These are phyloP conservation scores for Oryza punctata DNA, from an alignment of 176 grass and related monocot genomes.

Conservation along the genomic window DNA sequence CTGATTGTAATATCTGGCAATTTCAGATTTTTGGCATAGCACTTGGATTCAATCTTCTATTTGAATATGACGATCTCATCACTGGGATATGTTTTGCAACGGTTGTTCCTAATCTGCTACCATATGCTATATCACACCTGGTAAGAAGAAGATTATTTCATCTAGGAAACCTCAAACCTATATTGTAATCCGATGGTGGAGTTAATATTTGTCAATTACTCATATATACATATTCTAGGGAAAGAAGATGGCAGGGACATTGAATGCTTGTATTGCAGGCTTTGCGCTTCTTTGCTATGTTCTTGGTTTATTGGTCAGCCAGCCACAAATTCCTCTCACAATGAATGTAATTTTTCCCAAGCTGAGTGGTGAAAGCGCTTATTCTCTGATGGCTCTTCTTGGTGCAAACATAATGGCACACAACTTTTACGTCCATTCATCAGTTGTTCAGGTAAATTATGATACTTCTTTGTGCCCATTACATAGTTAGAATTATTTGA, in stretches of 20 bases:
- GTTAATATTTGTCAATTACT: slow-evolving; percentile 44
- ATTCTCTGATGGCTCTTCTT: slow-evolving; percentile 96
- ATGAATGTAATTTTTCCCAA: slow-evolving; percentile 82
- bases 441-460: slow-evolving; percentile 77
- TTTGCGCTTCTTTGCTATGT: slow-evolving; percentile 86
- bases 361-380: slow-evolving; percentile 89
- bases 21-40: slow-evolving; percentile 97
- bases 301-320: slow-evolving; percentile 83
- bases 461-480: neutral
- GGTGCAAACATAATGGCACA: slow-evolving; percentile 96
- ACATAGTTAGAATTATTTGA: slow-evolving; percentile 4
- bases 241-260: slow-evolving; percentile 54
- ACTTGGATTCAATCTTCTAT: slow-evolving; percentile 81
- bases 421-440: slow-evolving; percentile 97
- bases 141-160: slow-evolving; percentile 47
- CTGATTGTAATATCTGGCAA: slow-evolving; percentile 32
- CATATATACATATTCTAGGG: slow-evolving; percentile 47
- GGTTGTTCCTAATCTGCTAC: slow-evolving; percentile 69
- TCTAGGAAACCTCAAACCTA: slow-evolving; percentile 11
- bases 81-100: slow-evolving; percentile 69
- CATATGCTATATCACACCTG: slow-evolving; percentile 64
- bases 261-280: slow-evolving; percentile 69
- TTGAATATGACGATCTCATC: slow-evolving; percentile 70
- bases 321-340: slow-evolving; percentile 82
- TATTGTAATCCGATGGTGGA: slow-evolving; percentile 4